A percentile compares a stretch with the other conserved stretches of the same genome.
Evolutionary conservation across 1,284 basidiomycete genomes (phyloP).

Genomic region (Ustilago trichophora): DNA sequence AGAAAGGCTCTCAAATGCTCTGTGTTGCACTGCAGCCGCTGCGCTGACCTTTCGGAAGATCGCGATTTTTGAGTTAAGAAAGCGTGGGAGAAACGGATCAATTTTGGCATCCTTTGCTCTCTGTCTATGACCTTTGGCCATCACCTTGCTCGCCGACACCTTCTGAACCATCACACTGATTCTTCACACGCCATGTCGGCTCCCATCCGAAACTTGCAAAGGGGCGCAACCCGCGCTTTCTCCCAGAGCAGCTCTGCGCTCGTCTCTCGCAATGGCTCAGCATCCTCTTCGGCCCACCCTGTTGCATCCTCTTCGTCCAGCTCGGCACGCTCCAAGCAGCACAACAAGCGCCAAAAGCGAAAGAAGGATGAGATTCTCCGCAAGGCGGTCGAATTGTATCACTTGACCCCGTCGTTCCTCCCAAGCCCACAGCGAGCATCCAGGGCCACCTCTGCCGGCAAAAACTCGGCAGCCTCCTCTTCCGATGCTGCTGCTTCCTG

Average conservation of each 20-base stretch:
- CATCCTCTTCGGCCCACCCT: conserved; percentile 28
- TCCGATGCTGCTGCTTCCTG: conserved; percentile 10
- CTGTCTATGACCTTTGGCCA: not conserved
- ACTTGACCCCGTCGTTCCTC: conserved; percentile 58
- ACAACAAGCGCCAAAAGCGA: conserved; percentile 22
- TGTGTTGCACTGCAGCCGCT: no score
- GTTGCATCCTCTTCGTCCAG: conserved; percentile 24
- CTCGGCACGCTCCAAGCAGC: conserved; percentile 11
- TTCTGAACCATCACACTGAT: not conserved
- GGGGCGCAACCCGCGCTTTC: conserved; percentile 26
- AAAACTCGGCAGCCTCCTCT: not conserved
- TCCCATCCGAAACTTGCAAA: conserved; percentile 34
- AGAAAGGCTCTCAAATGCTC: not conserved
- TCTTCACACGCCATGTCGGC: conserved; percentile 40
- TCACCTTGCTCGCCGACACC: not conserved
- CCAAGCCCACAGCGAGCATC: conserved; percentile 38
- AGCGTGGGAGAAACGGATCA: not conserved
- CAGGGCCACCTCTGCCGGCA: conserved; percentile 8
- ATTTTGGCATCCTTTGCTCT: not conserved
- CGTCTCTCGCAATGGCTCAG: conserved; percentile 5
- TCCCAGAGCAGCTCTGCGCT: conserved; percentile 19
- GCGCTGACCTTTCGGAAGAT: not conserved
- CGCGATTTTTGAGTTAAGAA: conserved; percentile 4
- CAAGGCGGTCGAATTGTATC: conserved; percentile 62
- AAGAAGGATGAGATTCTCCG: conserved; percentile 53